Percentiles rank a stretch among this genome's conserved stretches.
Evolutionary conservation across 2,329 filamentous ascomycete species (phyloP).

Genomic region (Xylaria sp.): DNA sequence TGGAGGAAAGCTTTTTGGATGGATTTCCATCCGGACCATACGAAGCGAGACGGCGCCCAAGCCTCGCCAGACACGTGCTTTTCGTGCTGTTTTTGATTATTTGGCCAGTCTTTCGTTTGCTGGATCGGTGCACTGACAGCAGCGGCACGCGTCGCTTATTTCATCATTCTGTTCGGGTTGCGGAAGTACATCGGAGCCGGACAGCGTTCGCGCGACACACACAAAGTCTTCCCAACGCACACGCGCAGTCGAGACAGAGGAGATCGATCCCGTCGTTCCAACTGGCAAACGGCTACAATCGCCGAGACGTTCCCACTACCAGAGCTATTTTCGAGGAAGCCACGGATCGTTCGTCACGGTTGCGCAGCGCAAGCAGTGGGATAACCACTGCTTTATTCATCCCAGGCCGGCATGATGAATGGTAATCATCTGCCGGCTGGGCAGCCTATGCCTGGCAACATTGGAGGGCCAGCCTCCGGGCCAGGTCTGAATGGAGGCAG

Average conservation of each 20-base stretch:
- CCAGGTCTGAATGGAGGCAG: slow-evolving; percentile 42
- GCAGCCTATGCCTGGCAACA: slow-evolving; percentile 61
- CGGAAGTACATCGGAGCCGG: slow-evolving; percentile 36
- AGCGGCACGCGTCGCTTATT: not conserved
- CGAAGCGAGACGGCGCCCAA: not conserved
- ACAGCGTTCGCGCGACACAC: slow-evolving; percentile 26
- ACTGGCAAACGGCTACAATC: slow-evolving; percentile 4
- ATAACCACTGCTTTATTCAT: slow-evolving; percentile 45
- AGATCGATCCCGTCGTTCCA: not conserved
- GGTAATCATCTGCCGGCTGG: slow-evolving; percentile 78
- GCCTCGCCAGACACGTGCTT: slow-evolving; percentile 11
- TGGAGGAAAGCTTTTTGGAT: slow-evolving; percentile 6
- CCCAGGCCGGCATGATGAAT: slow-evolving; percentile 78
- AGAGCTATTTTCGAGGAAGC: not conserved
- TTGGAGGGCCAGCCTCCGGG: slow-evolving; percentile 39
- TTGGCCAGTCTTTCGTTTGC: slow-evolving; percentile 6
- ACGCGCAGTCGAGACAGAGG: slow-evolving; percentile 15
- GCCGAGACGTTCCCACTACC: not conserved
- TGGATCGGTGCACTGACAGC: slow-evolving; percentile 1
- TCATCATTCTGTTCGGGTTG: slow-evolving; percentile 9
- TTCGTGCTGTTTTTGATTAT: slow-evolving; percentile 10
- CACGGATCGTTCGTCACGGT: slow-evolving; percentile 3
- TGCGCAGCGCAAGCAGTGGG: slow-evolving; percentile 35
- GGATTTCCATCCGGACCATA: slow-evolving; percentile 1
- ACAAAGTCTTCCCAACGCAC: slow-evolving; percentile 20